Evolutionary conservation across 192 early-diverging fungal species (phyloP), one percentile per base, ranked within the genome.

Genomic region (Backusella psychrophila): DNA sequence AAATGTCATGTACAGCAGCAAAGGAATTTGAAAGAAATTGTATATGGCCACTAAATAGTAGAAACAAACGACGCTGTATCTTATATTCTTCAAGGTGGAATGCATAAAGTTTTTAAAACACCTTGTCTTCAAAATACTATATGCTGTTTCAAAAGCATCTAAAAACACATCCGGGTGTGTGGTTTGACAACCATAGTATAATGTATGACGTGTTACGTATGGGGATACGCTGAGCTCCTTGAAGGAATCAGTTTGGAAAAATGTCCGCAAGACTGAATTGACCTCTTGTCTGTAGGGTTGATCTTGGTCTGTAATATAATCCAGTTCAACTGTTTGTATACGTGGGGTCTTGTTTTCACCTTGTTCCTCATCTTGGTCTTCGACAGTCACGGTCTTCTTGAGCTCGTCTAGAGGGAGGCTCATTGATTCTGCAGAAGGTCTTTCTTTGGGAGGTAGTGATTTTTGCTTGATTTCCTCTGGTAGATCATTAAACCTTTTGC

Each of bases 201-300:
- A 15, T 0, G 74, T 74, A 29, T 80, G 72, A 2, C 63, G 53
- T 0, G 36, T 39, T 7, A 71, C 23, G 21, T 69, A 67, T 3
- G 42, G 34, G 2, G 42, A 49, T 17, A 80, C 19, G 9, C 67
- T 80, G 14, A 80, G 78, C 17, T 80, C 78, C 65, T 80, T 75
- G 59, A 72, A 72, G 26, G 78, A 76, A 41, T 35, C 33, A 35
- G 56, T 26, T 1, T 71, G 65, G 29, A 80, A 80, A 69, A 80
- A 80, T 23, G 78, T 80, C n/a, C 33, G 36, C 8, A 80, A 33
- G 6, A 80, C 69, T 35, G 67, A 39, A 14, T 80, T 75, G 11
- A 80, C 19, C 59, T 80, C 78, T 9, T 70, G 52, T 21, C 78
- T 68, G 42, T 39, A 72, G 1, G 78, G 78, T 21, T 76, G 78